These are phyloP conservation scores for Sugiyamaella neomexicana DNA, from an alignment of 1,139 yeast genomes.

Conservation along the genomic window DNA sequence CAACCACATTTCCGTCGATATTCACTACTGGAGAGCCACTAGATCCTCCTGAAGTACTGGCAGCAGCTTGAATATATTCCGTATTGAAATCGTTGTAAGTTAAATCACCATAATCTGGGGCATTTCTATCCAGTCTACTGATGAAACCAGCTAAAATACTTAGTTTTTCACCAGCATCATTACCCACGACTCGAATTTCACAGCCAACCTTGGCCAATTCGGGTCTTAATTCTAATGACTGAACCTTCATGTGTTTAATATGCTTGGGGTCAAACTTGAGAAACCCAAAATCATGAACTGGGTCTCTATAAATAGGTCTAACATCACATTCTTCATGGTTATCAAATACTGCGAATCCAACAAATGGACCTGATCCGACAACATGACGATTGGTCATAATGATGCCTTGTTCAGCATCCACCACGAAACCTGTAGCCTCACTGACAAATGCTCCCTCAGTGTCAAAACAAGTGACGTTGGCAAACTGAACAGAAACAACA, in stretches of 20 bases:
- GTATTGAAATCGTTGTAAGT: slow-evolving; percentile 96
- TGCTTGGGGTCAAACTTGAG: slow-evolving; percentile 70
- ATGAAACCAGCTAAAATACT: slow-evolving; percentile 88
- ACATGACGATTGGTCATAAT: slow-evolving; percentile 92
- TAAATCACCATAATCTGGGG: slow-evolving; percentile 88
- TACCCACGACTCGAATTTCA: slow-evolving; percentile 92
- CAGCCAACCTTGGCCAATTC: slow-evolving; percentile 85
- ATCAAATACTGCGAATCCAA: slow-evolving; percentile 88
- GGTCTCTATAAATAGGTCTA: slow-evolving; percentile 54
- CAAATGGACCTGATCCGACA: slow-evolving; percentile 92
- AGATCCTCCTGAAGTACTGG: slow-evolving; percentile 93
- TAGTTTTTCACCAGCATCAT: slow-evolving; percentile 93
- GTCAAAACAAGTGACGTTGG: slow-evolving; percentile 84
- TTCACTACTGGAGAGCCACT: slow-evolving; percentile 95
- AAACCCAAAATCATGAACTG: slow-evolving; percentile 88
- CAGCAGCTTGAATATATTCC: slow-evolving; percentile 95
- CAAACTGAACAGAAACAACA: slow-evolving; percentile 86
- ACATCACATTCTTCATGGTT: slow-evolving; percentile 94
- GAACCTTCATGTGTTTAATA: slow-evolving; percentile 72
- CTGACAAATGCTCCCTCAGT: slow-evolving; percentile 79
- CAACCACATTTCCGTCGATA: slow-evolving; percentile 83
- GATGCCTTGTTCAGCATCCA: slow-evolving; percentile 75
- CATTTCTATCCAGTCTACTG: slow-evolving; percentile 86
- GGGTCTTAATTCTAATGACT: slow-evolving; percentile 69
- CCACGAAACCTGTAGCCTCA: slow-evolving; percentile 96